Base-by-base conservation (phyloP, 768 basidiomycete species). In the Mycena chlorophos region DNA sequence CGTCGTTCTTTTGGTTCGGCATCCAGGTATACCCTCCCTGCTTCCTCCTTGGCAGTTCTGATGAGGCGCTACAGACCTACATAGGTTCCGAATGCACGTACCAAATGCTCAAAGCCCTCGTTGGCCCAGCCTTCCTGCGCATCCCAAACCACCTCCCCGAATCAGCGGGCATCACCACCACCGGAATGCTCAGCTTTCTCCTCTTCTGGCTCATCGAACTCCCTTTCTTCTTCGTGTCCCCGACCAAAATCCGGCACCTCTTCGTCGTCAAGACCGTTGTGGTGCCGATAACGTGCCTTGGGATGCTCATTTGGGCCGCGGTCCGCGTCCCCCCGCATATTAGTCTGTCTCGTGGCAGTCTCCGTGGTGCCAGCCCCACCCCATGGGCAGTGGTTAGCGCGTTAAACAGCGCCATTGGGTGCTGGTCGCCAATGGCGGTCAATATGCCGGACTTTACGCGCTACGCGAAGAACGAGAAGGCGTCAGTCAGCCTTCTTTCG, bases 391-490 rank as follows among this genome's bases (percentile, higher is more conserved):
- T 88, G 89, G 71, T 96, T 43, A 78, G 78, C 51, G 83, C 85
- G 0, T 64, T 96, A 54, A 94, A 92, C 65, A 84, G 86, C 49
- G 86, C 87, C 2, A 70, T 94, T 20, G 90, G 89, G 0, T 80
- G 82, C 56, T 94, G 86, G 68, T 73, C 86, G 3, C 88, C 87
- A 10, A 71, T 89, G 16, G 79, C 86, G 0, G 85, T 89, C 60
- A 91, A 92, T 63, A 91, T 92, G 54, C 87, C 91, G 2, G 93
- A 95, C 70, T 92, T 95, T 65, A 91, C 91, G 25, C 82, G 91
- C 64, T 93, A 94, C 69, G 87, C 91, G 0, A 86, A 81, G 64
- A 79, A 40, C 39, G 39, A 40, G 68, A 59, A 78, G 70, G 80
- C 82, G 86, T 88, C 63, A 63, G 82, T 69, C 12, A 29, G 23